Percentiles rank a stretch among this genome's conserved stretches.
Evolutionary conservation across 129 eudicot genomes (phyloP).

Genomic region (Centrapalus pauciflorus): DNA sequence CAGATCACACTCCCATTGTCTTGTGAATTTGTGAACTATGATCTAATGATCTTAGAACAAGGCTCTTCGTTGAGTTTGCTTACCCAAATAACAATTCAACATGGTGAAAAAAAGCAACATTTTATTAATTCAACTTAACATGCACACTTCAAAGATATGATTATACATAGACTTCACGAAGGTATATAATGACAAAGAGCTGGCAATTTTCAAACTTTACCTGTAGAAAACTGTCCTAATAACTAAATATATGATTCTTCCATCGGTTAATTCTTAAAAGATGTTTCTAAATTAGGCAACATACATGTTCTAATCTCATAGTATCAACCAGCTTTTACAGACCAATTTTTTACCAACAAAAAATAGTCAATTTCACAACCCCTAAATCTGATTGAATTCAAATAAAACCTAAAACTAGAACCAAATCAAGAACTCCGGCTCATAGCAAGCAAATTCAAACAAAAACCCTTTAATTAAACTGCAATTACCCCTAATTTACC

Average conservation of each 20-base stretch:
- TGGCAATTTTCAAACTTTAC: background rate
- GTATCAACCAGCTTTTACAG: conserved; percentile 12
- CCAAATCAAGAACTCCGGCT: conserved; percentile 8
- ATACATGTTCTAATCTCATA: background rate
- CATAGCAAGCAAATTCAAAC: background rate
- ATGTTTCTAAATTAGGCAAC: background rate
- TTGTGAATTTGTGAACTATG: conserved; percentile 7
- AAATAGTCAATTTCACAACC: background rate
- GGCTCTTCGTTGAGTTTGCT: background rate
- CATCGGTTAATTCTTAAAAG: background rate
- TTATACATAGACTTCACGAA: background rate
- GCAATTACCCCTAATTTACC: background rate
- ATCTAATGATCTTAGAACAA: conserved; percentile 1
- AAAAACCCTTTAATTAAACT: background rate
- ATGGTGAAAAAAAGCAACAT: background rate
- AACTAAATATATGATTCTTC: background rate
- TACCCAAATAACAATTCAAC: background rate
- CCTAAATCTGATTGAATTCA: conserved; percentile 4
- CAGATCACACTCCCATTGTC: background rate
- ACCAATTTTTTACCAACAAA: background rate
- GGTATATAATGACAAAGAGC: background rate
- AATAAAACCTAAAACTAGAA: background rate
- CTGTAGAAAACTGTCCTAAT: background rate
- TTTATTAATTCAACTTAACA: background rate
- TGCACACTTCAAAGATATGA: background rate